Evolutionary conservation across 768 basidiomycete species (phyloP), one percentile per base, ranked within the genome.

Genomic region (Lentinula lateritia): DNA sequence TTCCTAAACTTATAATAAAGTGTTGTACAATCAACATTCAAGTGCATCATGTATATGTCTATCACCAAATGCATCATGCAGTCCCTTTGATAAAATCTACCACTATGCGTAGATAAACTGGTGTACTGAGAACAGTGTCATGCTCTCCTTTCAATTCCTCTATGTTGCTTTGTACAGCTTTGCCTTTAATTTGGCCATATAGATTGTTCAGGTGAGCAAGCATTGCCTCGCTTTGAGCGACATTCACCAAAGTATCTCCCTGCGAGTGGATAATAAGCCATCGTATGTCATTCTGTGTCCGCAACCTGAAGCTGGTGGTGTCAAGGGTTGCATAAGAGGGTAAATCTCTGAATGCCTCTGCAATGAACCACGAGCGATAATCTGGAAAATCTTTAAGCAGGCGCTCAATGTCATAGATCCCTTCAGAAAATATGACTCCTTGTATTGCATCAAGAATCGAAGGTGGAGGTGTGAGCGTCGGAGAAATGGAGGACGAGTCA

Each of bases 191-290:
- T 7, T 64, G 67, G 3, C 64, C 75, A 60, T 79, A 73, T 52
- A 83, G 66, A 23, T 67, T 62, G 45, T 63, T 66, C n/a, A 94
- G 76, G 66, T 80, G 85, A 0, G 72, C 69, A 63, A 81, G 79
- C 76, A 93, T 89, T 13, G 66, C 71, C 53, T 83, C 71, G 66
- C 86, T 86, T 73, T 94, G 92, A 18, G 71, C 64, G 15, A 72
- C 58, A 67, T 93, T 83, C 20, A 94, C 79, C 41, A 90, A 79
- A 2, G 79, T 82, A 68, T 94, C 92, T 18, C 83, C 87, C 56
- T 71, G 76, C 5, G 92, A 93, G 71, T 94, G 91, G 55, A 93
- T 75, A 60, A 94, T 68, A 35, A 90, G 74, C 93, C 92, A 94
- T 12, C 66, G 74, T 43, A 85, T 78, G 53, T 76, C 71, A 16